A percentile compares a stretch with the other conserved stretches of the same genome.
These are phyloP conservation scores for Claviceps pazoutovae DNA, from an alignment of 2,329 filamentous ascomycete genomes.

Conservation along the genomic window DNA sequence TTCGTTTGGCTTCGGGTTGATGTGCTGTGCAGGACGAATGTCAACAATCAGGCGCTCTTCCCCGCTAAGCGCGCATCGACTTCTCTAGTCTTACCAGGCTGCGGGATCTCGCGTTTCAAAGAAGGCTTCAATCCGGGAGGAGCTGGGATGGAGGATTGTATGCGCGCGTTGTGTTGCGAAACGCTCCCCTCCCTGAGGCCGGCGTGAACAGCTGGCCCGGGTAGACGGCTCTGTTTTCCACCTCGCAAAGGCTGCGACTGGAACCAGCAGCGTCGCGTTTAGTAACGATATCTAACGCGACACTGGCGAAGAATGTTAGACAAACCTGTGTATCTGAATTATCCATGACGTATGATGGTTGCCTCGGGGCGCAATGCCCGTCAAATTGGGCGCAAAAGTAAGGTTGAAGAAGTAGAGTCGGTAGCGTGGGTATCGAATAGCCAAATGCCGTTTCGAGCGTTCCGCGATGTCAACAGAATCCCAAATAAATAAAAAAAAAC, in stretches of 20 bases:
- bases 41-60: conserved; percentile 6
- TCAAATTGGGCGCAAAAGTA: background rate
- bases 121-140: conserved; percentile 22
- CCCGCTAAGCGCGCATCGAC: background rate
- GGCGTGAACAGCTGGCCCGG: conserved; percentile 14
- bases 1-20: conserved; percentile 46
- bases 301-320: background rate
- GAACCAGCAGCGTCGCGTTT: background rate
- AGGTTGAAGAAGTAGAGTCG: background rate
- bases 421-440: conserved; percentile 17
- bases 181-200: conserved; percentile 41
- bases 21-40: conserved; percentile 23
- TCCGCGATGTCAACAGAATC: conserved; percentile 11
- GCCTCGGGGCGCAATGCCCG: conserved; percentile 7
- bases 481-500: conserved; percentile 7
- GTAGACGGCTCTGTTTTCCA: conserved; percentile 20
- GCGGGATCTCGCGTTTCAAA: conserved; percentile 37
- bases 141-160: conserved; percentile 27
- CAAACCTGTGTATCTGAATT: conserved; percentile 18
- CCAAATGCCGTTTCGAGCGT: conserved; percentile 24
- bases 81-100: conserved; percentile 22
- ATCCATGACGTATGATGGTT: conserved; percentile 18
- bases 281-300: background rate
- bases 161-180: conserved; percentile 45
- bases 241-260: conserved; percentile 13